Conservation (phyloP, 2,329 filamentous ascomycete species). For the Pezicula radicicola region DNA sequence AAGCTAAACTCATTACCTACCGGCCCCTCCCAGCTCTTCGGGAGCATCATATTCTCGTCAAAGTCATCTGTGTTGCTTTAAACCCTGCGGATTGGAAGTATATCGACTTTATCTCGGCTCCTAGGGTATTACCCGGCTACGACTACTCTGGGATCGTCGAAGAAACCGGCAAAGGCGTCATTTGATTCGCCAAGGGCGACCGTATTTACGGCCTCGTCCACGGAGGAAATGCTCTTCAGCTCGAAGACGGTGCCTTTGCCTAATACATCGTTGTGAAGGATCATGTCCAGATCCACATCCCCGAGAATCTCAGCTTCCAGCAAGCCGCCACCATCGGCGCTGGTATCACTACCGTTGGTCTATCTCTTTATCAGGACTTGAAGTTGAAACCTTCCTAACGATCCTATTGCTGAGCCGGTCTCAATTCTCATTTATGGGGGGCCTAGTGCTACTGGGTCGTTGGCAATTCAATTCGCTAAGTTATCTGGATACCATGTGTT, state of each 20-base stretch:
- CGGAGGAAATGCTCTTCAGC: conserved; percentile 7
- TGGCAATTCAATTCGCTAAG: conserved; percentile 30
- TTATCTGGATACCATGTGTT: conserved; percentile 22
- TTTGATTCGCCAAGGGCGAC: conserved; percentile 12
- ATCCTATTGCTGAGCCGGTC: too few species aligned
- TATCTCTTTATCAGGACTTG: conserved; percentile 14
- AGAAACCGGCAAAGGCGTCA: conserved; percentile 12
- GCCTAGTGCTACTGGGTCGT: conserved; percentile 20
- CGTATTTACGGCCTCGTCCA: conserved; percentile 13
- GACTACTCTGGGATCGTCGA: conserved; percentile 15
- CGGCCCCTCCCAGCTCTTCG: background rate
- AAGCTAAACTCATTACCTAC: too few species aligned
- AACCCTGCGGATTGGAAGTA: conserved; percentile 16
- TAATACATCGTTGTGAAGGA: conserved; percentile 15
- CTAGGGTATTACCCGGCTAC: conserved; percentile 9
- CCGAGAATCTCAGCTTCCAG: background rate
- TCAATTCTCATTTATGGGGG: conserved; percentile 31
- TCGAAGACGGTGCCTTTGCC: conserved; percentile 14
- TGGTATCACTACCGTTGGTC: conserved; percentile 14
- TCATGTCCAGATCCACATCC: conserved; percentile 10
- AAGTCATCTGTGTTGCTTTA: conserved; percentile 8
- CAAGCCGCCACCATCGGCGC: conserved; percentile 6
- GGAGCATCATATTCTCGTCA: conserved; percentile 1
- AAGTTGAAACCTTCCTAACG: conserved; percentile 8
- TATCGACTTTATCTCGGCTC: background rate